phyloP scores from a whole-genome alignment of 2,329 filamentous ascomycete genomes.

The Bertia moriformis region DNA sequence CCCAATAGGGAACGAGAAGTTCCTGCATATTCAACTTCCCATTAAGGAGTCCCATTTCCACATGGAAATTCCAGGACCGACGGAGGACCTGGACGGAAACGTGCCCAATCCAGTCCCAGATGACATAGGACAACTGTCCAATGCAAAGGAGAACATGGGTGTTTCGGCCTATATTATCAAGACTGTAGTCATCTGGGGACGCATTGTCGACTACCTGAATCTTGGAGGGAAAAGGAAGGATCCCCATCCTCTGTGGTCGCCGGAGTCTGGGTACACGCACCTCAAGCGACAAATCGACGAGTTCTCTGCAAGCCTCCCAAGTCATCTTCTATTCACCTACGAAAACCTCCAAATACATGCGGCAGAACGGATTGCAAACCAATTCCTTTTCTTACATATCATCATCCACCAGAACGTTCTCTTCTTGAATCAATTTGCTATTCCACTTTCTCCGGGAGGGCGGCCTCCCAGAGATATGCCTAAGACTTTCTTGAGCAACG shows the following conservation, averaged over 20 bases:
- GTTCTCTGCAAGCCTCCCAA: conserved; percentile 56
- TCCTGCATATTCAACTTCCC: conserved; percentile 75
- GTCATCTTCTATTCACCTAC: conserved; percentile 55
- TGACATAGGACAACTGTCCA: conserved; percentile 47
- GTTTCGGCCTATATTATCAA: conserved; percentile 83
- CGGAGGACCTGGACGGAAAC: conserved; percentile 66
- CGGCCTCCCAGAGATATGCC: conserved; percentile 58
- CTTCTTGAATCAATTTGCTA: conserved; percentile 78
- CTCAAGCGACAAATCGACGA: conserved; percentile 60
- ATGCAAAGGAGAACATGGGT: conserved; percentile 76
- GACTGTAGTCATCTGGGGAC: conserved; percentile 75
- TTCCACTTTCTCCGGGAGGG: conserved; percentile 44
- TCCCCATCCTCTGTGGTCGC: conserved; percentile 63
- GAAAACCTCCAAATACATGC: conserved; percentile 78
- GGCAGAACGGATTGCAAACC: conserved; percentile 73
- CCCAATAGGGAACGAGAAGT: conserved; percentile 79
- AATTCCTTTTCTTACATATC: conserved; percentile 86
- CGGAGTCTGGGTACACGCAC: conserved; percentile 59
- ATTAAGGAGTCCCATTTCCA: conserved; percentile 83
- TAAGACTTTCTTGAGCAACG: conserved; percentile 61
- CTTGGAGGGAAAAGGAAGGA: conserved; percentile 75
- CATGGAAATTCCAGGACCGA: conserved; percentile 77
- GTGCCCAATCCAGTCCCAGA: conserved; percentile 46
- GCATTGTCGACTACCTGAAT: conserved; percentile 78
- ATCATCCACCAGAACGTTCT: conserved; percentile 77